Base-by-base conservation (phyloP, 176 grass and related monocot species). In the Zoysia japonica region DNA sequence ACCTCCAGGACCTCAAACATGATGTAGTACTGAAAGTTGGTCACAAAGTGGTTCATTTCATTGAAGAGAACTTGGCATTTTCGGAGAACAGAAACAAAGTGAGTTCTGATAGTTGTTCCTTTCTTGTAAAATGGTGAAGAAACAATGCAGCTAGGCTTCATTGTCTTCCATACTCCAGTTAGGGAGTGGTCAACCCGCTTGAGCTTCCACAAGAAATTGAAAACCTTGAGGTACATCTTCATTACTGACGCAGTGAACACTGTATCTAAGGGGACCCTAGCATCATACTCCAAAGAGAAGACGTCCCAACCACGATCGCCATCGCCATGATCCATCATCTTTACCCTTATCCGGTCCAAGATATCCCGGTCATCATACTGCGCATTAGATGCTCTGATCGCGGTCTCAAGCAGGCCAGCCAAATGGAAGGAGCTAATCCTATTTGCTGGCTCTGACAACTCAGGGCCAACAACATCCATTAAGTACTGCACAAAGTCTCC, bases 1-100 rank as follows among this genome's bases (percentile, higher is more conserved):
- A 92, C 67, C 78, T 94, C 95, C 74, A 98, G 91, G 44, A 98
- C 95, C 79, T 98, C 95, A 90, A 98, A 98, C 95, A 92, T 98
- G 57, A 98, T 98, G 63, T 98, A 98, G 81, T 92, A 91, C 49
- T 98, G 89, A 67, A 98, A 94, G 19, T 98, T 94, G 61, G 87
- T 98, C 35, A 98, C 89, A 69, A 98, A 98, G 85, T 98, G 95
- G 70, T 91, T 98, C 95, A 98, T 93, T 72, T 98, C 95, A 61
- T 94, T 98, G 80, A 91, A 92, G 5, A 98, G 64, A 78, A 98
- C 95, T 90, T 98, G 90, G 78, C 91, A 98, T 83, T 92, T 98
- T 39, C 95, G 90, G 81, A 97, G 73, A 75, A 94, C 80, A 41
- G 95, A 90, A 56, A 94, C 83, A 78, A 92, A 96, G 43, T 90